Percentiles rank a stretch among this genome's conserved stretches.
Conservation (phyloP, 768 basidiomycete genomes). For the Cyclocybe aegerita region DNA sequence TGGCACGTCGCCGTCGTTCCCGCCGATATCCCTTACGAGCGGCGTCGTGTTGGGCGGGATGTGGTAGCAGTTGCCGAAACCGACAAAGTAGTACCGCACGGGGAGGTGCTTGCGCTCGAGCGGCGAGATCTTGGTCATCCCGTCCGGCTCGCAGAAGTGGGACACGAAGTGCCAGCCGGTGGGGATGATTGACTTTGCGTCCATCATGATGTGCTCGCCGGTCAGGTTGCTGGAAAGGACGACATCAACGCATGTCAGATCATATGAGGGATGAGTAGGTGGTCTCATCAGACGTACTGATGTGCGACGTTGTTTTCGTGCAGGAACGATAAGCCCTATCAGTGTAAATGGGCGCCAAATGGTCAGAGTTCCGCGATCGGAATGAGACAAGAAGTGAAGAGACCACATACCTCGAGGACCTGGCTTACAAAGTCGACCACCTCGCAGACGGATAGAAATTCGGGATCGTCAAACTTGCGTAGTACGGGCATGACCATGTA, state of each 20-base stretch:
- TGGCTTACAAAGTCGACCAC: conserved; percentile 32
- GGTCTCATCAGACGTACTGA: conserved; percentile 20
- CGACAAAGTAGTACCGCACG: conserved; percentile 38
- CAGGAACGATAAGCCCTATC: conserved; percentile 28
- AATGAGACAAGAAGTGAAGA: neutral
- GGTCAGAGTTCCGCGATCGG: neutral
- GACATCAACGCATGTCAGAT: neutral
- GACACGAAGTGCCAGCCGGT: conserved; percentile 34
- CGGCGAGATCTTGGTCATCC: conserved; percentile 22
- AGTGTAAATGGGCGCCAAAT: conserved; percentile 9
- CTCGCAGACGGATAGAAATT: conserved; percentile 25
- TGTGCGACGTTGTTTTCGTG: conserved; percentile 31
- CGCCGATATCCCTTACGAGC: conserved; percentile 20
- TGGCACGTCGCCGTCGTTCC: conserved; percentile 23
- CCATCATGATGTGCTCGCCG: conserved; percentile 37
- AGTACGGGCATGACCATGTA: conserved; percentile 38
- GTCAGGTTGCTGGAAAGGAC: conserved; percentile 24
- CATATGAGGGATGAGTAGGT: neutral
- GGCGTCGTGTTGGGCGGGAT: conserved; percentile 17
- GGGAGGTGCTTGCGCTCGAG: conserved; percentile 31
- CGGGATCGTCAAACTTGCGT: conserved; percentile 33
- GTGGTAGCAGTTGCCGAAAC: conserved; percentile 28
- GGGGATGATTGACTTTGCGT: conserved; percentile 28
- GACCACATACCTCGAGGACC: conserved; percentile 21
- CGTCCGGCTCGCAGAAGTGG: conserved; percentile 28